These are phyloP conservation scores for Prunus yedoensis DNA, from an alignment of 331 rosid species.

Conservation along the genomic window DNA sequence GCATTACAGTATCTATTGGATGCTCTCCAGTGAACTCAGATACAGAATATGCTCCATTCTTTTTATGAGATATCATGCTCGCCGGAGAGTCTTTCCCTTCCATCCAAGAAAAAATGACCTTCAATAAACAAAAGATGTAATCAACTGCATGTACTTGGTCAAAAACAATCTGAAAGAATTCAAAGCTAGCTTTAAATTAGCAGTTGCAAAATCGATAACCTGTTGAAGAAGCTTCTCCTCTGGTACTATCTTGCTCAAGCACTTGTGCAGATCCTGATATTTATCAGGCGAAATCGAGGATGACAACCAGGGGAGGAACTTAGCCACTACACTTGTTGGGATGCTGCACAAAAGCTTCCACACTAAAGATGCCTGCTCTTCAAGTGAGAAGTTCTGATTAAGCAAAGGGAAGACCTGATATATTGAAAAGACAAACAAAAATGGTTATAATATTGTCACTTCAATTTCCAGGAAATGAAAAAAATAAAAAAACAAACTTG, in stretches of 20 bases:
- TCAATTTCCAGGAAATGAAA: neutral
- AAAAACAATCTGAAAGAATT: constrained; percentile 7
- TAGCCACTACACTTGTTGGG: constrained; percentile 70
- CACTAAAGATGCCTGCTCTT: constrained; percentile 84
- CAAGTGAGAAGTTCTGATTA: constrained; percentile 65
- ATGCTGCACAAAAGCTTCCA: constrained; percentile 84
- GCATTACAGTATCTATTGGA: constrained; percentile 79
- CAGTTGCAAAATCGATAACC: constrained; percentile 33
- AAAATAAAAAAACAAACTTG: neutral
- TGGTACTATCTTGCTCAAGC: constrained; percentile 63
- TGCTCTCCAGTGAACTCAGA: constrained; percentile 46
- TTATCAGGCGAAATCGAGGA: constrained; percentile 65
- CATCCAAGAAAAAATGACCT: constrained; percentile 86
- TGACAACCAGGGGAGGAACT: constrained; percentile 80
- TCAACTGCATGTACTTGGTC: constrained; percentile 26
- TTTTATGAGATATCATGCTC: constrained; percentile 34
- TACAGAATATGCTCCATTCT: constrained; percentile 44
- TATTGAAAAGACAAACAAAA: constrained; percentile 15
- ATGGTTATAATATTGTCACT: neutral
- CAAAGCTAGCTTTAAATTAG: constrained; percentile 1
- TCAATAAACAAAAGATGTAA: constrained; percentile 29
- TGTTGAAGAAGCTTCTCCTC: constrained; percentile 76
- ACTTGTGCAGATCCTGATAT: constrained; percentile 53
- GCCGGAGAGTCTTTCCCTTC: constrained; percentile 46
- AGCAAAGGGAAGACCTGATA: constrained; percentile 79